Conservation (phyloP, 2,329 filamentous ascomycete species). For the Scedosporium minutisporum region DNA sequence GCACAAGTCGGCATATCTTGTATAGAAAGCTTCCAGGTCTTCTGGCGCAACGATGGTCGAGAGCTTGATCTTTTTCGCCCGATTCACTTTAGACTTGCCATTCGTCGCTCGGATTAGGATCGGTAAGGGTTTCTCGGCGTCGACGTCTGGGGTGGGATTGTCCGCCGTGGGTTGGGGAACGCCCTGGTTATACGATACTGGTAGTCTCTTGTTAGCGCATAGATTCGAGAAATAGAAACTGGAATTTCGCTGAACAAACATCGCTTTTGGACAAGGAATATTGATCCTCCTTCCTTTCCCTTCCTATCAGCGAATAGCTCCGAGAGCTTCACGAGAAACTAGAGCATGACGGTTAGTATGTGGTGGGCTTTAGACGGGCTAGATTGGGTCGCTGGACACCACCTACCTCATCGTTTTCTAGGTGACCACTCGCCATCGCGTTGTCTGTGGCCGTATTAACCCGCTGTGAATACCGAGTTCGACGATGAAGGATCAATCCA, state of each 20-base stretch:
- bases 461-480: background rate
- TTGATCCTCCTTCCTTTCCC: slow-evolving; percentile 60
- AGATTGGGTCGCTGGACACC: background rate
- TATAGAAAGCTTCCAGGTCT: slow-evolving; percentile 71
- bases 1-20: slow-evolving; percentile 79
- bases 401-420: slow-evolving; percentile 2
- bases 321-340: slow-evolving; percentile 6
- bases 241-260: slow-evolving; percentile 33
- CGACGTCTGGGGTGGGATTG: slow-evolving; percentile 50
- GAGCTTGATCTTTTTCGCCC: slow-evolving; percentile 57
- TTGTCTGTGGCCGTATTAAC: background rate
- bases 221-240: background rate
- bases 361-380: background rate
- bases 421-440: background rate
- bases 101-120: slow-evolving; percentile 79
- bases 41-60: slow-evolving; percentile 73
- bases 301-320: slow-evolving; percentile 60
- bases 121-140: slow-evolving; percentile 51
- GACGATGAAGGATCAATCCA: background rate
- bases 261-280: slow-evolving; percentile 70
- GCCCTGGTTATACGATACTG: slow-evolving; percentile 36
- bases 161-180: slow-evolving; percentile 31
- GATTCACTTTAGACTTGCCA: slow-evolving; percentile 54
- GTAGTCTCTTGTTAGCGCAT: background rate
- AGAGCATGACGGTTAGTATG: slow-evolving; percentile 35